These are phyloP conservation scores for Papiliotrema fonsecae DNA, from an alignment of 1,284 basidiomycete genomes.

Conservation along the genomic window DNA sequence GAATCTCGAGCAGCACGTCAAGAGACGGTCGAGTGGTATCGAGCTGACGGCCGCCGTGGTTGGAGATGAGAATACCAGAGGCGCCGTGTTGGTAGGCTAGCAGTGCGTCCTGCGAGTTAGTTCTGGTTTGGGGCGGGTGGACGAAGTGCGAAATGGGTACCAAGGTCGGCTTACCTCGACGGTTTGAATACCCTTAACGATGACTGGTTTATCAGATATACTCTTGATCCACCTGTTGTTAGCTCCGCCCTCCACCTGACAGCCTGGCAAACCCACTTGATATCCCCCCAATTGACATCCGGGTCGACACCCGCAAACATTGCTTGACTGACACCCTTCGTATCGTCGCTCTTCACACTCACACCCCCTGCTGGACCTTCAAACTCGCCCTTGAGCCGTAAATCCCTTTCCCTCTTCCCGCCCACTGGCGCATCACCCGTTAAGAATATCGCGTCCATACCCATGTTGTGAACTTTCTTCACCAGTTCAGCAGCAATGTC, in stretches of 20 bases:
- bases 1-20: slow-evolving; percentile 69
- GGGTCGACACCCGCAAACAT: slow-evolving; percentile 44
- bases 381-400: slow-evolving; percentile 47
- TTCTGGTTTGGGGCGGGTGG: too few relatives aligned
- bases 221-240: slow-evolving; percentile 59
- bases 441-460: slow-evolving; percentile 68
- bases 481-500: slow-evolving; percentile 65
- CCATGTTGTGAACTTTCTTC: slow-evolving; percentile 62
- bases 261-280: slow-evolving; percentile 20
- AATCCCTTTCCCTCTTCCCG: slow-evolving; percentile 78
- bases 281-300: slow-evolving; percentile 41
- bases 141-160: neutral
- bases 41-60: slow-evolving; percentile 52
- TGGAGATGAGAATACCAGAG: slow-evolving; percentile 51
- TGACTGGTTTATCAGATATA: slow-evolving; percentile 71
- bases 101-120: slow-evolving; percentile 42
- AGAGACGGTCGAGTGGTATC: slow-evolving; percentile 61
- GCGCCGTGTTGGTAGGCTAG: slow-evolving; percentile 49
- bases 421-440: slow-evolving; percentile 85
- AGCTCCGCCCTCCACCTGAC: neutral
- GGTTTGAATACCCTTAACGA: slow-evolving; percentile 66
- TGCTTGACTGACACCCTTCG: slow-evolving; percentile 36
- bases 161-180: slow-evolving; percentile 38
- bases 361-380: slow-evolving; percentile 42
- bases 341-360: slow-evolving; percentile 32